Base-by-base conservation (phyloP, 2,329 filamentous ascomycete species). In the Cercospora nicotianae region DNA sequence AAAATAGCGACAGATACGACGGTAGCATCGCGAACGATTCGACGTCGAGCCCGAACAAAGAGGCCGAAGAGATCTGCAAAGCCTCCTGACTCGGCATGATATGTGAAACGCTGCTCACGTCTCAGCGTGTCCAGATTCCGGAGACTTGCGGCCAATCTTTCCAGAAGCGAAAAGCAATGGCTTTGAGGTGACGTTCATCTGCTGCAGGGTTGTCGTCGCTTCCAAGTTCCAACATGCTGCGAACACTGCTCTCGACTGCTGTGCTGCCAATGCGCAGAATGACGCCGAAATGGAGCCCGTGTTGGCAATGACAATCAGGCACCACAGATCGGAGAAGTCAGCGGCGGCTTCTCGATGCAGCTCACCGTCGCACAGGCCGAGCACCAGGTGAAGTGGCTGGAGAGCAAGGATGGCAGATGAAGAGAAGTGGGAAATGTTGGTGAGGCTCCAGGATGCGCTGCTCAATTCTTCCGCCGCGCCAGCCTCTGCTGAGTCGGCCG, bases 41-140 rank as follows among this genome's bases (percentile, higher is more conserved):
- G 7, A 28, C 53, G 13, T 28, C 23, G 9, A 28, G 53, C 23
- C 23, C 53, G 53, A n/a, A n/a, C 53, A 3, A 8, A 26, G 53
- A 28, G 16, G 53, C 16, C 23, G n/a, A 16, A 57, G 53, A 31
- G 13, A 26, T 31, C 12, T 12, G 16, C 16, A 18, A 1, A 42
- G 53, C 13, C n/a, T 1, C 12, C 16, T 58, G 53, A 58, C 53
- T 58, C 53, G 53, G 53, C 53, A 58, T 20, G 26, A 53, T n/a
- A 58, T 58, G 26, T 58, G 53, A 58, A 58, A 58, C 53, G 53
- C 53, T 10, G 53, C 53, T 58, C 23, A n/a, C 53, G 53, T 58
- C 53, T 58, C 53, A 18, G 26, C 53, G 28, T 33, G 53, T 31
- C 53, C 53, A 31, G 53, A 30, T 8, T 33, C 5, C 16, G 20